Evolutionary conservation across 352 stramenopile species (phyloP), one percentile per base, ranked within the genome.

Genomic region (Phytophthora citrophthora): DNA sequence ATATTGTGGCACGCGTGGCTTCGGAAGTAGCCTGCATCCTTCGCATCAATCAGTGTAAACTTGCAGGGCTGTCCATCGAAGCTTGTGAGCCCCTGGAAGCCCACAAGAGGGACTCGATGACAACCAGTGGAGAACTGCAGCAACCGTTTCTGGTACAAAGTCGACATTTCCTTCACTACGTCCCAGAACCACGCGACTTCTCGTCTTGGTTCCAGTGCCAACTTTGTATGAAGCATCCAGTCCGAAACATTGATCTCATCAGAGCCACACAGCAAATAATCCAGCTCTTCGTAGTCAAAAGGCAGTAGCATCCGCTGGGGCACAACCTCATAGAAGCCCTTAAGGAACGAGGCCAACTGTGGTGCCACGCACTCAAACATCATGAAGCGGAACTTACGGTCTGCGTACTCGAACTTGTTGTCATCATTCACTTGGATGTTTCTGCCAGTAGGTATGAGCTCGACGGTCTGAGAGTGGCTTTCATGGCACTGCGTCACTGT

Each of bases 271-370:
- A 99, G 88, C 20, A 99, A 67, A 26, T 98, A 84, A 64, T 99
- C 96, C 5, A 99, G 71, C 73, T 99, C 96, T 68, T 98, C 91
- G 57, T 96, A 97, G 71, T 99, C 95, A 74, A 99, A 99, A 16
- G 98, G 81, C 20, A 95, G 88, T 20, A 99, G 72, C n/a, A 98
- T 70, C 10, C 88, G 76, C 57, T 96, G 87, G 11, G 97, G 96
- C 31, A 99, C 87, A 15, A 99, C 88, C 61, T 99, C 95, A 66
- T 98, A 99, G 61, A 99, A 96, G 1, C 97, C 97, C 49, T 90
- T 92, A 5, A 99, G 68, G 53, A 99, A 93, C 10, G 85, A 73
- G 36, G 73, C 74, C 12, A 98, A 65, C 71, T 98, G 93, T 4
- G 70, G 36, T 31, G 96, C 88, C 23, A 99, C 93, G 31, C 92